A percentile compares a stretch with the other conserved stretches of the same genome.
Conservation (phyloP, 2,329 filamentous ascomycete species). For the Xylaria sp. region DNA sequence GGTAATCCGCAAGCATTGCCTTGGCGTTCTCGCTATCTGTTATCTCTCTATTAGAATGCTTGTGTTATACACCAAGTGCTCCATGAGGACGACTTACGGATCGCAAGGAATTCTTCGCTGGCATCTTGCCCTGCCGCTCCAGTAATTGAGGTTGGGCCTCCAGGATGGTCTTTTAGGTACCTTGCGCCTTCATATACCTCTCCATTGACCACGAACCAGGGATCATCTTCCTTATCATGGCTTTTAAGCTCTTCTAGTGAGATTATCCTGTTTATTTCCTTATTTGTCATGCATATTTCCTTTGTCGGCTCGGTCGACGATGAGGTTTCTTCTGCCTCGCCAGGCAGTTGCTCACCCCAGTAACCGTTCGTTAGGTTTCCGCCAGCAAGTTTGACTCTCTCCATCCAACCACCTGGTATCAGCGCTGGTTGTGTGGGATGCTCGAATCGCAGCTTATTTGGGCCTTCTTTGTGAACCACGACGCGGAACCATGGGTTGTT, state of each 20-base stretch:
- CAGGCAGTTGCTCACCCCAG: constrained; percentile 70
- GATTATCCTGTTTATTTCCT: constrained; percentile 57
- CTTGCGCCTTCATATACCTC: constrained; percentile 82
- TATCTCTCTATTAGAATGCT: not conserved
- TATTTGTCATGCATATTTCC: constrained; percentile 74
- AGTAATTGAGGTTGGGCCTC: constrained; percentile 78
- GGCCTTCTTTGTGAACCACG: constrained; percentile 63
- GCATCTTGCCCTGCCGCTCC: constrained; percentile 76
- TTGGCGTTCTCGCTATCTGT: constrained; percentile 88
- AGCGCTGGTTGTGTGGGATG: constrained; percentile 80
- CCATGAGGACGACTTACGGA: constrained; percentile 58
- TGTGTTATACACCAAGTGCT: constrained; percentile 4
- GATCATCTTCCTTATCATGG: constrained; percentile 59
- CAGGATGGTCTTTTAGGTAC: constrained; percentile 78
- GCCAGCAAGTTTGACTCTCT: constrained; percentile 75
- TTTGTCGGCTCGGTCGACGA: constrained; percentile 46
- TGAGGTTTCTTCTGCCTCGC: constrained; percentile 40
- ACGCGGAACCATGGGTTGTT: constrained; percentile 93
- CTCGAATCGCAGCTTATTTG: constrained; percentile 66
- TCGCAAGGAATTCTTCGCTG: constrained; percentile 85
- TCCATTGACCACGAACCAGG: constrained; percentile 85
- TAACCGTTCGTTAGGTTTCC: constrained; percentile 75
- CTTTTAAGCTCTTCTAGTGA: constrained; percentile 65
- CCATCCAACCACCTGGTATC: constrained; percentile 86
- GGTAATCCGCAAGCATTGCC: constrained; percentile 79